Conservation (phyloP, 1,139 yeast genomes). For the Yamadazyma conglobata region DNA sequence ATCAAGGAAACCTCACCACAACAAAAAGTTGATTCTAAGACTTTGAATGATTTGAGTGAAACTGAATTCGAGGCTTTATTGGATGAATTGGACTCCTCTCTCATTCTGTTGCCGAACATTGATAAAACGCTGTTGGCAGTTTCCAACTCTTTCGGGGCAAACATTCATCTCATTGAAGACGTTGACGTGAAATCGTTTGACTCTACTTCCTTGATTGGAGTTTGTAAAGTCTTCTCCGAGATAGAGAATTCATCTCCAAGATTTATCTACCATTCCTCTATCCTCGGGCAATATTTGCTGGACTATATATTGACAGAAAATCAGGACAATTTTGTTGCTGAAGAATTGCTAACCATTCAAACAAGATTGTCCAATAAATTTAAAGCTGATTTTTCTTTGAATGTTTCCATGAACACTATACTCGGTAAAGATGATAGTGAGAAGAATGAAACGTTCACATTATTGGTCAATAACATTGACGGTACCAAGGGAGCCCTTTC, state of each 20-base stretch:
- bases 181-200: slow-evolving; percentile 4
- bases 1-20: slow-evolving; percentile 12
- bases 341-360: slow-evolving; percentile 3
- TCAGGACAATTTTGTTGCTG: slow-evolving; percentile 2
- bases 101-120: slow-evolving; percentile 11
- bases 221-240: slow-evolving; percentile 5
- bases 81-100: slow-evolving; percentile 11
- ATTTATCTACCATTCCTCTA: slow-evolving; percentile 10
- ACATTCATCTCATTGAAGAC: slow-evolving; percentile 30
- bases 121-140: slow-evolving; percentile 28
- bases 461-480: slow-evolving; percentile 4
- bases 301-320: slow-evolving; percentile 23
- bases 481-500: slow-evolving; percentile 9
- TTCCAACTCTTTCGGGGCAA: slow-evolving; percentile 44
- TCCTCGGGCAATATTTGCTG: slow-evolving; percentile 25
- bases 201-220: slow-evolving; percentile 6
- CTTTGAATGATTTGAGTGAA: slow-evolving; percentile 2
- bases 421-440: neutral
- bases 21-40: slow-evolving; percentile 1
- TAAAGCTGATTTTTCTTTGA: neutral
- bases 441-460: neutral
- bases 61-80: slow-evolving; percentile 11
- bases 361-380: slow-evolving; percentile 4
- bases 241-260: neutral
- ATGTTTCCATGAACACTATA: slow-evolving; percentile 1